A percentile compares a stretch with the other conserved stretches of the same genome.
Conservation (phyloP, 2,329 filamentous ascomycete species). For the Penicillium sclerotiorum region DNA sequence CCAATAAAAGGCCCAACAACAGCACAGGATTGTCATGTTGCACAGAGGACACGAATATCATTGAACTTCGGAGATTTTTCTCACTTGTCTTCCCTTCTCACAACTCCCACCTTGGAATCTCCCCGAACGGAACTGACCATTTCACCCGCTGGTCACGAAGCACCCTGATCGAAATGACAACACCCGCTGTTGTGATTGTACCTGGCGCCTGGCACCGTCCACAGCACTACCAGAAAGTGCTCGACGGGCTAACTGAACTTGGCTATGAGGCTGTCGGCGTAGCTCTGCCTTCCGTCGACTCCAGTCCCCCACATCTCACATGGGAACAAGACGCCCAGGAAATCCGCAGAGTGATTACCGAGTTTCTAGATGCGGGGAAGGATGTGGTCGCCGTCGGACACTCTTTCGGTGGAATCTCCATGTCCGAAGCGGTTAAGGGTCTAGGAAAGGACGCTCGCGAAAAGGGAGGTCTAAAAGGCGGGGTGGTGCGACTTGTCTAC, state of each 20-base stretch:
- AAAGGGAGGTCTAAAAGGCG: conserved; percentile 17
- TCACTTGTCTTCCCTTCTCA: too few species aligned
- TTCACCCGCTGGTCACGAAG: too few species aligned
- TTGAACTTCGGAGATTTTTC: too few species aligned
- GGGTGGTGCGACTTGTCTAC: conserved; percentile 28
- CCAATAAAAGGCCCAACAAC: too few species aligned
- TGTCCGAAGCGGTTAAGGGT: conserved; percentile 34
- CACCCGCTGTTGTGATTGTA: too few species aligned
- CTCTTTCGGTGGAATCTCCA: conserved; percentile 37
- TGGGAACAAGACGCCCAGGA: conserved; percentile 32
- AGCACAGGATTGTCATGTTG: too few species aligned
- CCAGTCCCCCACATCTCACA: conserved; percentile 25
- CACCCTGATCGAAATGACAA: too few species aligned
- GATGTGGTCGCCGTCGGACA: conserved; percentile 35
- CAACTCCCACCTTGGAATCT: too few species aligned
- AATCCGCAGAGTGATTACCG: conserved; percentile 24
- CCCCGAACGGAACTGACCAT: too few species aligned
- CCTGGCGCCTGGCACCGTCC: conserved; percentile 34
- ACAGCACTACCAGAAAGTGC: conserved; percentile 27
- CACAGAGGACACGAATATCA: too few species aligned
- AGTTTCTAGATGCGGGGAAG: conserved; percentile 27
- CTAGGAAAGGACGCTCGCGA: conserved; percentile 27
- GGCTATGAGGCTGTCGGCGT: conserved; percentile 26
- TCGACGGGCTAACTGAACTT: conserved; percentile 19
- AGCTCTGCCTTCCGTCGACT: conserved; percentile 27